These are phyloP conservation scores for Aeschynomene evenia DNA, from an alignment of 306 rosid genomes.

Conservation along the genomic window DNA sequence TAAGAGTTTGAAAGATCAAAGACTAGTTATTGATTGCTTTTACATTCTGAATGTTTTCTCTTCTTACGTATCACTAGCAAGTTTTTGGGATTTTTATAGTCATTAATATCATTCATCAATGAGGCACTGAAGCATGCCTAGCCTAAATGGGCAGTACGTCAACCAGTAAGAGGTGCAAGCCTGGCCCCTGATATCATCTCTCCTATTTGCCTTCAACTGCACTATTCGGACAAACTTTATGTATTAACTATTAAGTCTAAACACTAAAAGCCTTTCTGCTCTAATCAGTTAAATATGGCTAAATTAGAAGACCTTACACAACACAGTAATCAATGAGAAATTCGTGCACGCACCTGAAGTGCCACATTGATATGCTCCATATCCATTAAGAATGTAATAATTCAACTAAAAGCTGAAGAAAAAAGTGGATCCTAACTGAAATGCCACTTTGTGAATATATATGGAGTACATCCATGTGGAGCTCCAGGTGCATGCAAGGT, in stretches of 20 bases:
- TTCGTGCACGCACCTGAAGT: no score
- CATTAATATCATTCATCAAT: neutral
- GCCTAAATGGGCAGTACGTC: neutral
- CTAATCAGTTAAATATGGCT: neutral
- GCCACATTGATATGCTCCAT: no score
- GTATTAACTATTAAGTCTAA: neutral
- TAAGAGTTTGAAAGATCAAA: neutral
- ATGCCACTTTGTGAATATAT: no score
- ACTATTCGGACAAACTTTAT: neutral
- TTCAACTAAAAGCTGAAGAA: no score
- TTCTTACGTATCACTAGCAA: neutral
- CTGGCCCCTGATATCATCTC: neutral
- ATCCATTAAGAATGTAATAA: no score
- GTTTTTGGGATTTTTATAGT: neutral
- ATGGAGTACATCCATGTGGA: no score
- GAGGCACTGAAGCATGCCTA: neutral
- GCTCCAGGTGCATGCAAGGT: no score
- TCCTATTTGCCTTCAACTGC: neutral
- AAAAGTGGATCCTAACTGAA: no score
- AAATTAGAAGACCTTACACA: neutral
- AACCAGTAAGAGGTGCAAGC: neutral
- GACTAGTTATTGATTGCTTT: neutral
- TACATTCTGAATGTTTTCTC: neutral
- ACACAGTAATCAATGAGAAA: constrained; percentile 8
- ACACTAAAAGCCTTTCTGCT: neutral